These are phyloP conservation scores for Lentithecium fluviatile DNA, from an alignment of 495 filamentous ascomycete genomes.

Conservation along the genomic window DNA sequence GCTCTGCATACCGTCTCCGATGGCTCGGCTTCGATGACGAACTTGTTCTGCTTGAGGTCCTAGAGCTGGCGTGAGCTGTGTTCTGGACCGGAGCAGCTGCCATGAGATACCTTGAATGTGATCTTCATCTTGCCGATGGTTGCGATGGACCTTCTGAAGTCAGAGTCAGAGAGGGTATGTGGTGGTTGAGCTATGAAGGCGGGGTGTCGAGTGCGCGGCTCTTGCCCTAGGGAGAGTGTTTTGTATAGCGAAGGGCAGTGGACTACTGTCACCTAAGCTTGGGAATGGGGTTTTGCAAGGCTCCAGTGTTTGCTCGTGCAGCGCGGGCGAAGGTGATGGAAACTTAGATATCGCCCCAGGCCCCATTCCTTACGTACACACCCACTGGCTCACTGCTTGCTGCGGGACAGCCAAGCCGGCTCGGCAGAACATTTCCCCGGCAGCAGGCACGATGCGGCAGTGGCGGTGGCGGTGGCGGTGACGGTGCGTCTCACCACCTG, in stretches of 20 bases:
- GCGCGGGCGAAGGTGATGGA: constrained; percentile 15
- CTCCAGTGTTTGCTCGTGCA: constrained; percentile 11
- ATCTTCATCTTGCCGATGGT: constrained; percentile 65
- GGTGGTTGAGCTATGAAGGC: constrained; percentile 7
- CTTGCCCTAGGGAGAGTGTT: not conserved
- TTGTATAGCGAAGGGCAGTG: not conserved
- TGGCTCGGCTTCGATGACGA: constrained; percentile 88
- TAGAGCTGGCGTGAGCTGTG: constrained; percentile 21
- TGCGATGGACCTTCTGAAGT: not conserved
- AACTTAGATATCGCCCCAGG: constrained; percentile 2
- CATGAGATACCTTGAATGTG: constrained; percentile 68
- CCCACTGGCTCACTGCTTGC: not conserved
- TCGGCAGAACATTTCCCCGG: too few relatives aligned
- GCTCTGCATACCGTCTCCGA: constrained; percentile 74
- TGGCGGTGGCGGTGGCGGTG: too few relatives aligned
- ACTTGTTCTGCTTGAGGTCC: constrained; percentile 99
- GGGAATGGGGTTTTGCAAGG: constrained; percentile 1
- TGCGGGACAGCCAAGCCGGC: not conserved
- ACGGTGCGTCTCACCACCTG: too few relatives aligned
- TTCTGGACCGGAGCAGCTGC: not conserved
- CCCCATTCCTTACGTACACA: not conserved
- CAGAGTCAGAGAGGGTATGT: not conserved
- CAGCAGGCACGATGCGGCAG: not conserved
- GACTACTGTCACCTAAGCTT: not conserved
- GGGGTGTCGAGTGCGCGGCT: constrained; percentile 8